phyloP scores from a whole-genome alignment of 2,329 filamentous ascomycete genomes.

The Escovopsis sp. region DNA sequence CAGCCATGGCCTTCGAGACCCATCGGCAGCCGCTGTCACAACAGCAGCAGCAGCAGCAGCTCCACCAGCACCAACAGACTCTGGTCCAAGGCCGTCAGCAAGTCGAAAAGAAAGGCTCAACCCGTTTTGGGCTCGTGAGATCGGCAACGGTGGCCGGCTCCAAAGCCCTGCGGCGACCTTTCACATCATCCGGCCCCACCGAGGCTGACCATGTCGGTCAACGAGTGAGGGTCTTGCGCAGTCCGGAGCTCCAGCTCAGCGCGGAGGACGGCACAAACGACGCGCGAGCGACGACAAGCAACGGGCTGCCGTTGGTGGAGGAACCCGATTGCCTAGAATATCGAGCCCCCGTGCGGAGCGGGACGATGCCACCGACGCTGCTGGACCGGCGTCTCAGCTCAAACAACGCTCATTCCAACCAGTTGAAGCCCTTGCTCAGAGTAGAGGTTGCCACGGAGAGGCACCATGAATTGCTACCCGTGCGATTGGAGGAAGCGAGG shows the following conservation, averaged over 20 bases:
- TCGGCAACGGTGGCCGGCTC: neutral
- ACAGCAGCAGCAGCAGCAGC: neutral
- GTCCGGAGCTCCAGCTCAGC: neutral
- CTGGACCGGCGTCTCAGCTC: neutral
- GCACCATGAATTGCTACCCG: constrained; percentile 8
- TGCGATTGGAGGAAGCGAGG: constrained; percentile 11
- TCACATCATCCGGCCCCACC: neutral
- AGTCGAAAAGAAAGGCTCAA: neutral
- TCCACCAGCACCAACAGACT: no score
- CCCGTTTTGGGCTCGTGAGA: neutral
- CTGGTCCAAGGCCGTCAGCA: neutral
- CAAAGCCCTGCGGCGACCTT: neutral
- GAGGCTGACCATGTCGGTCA: neutral
- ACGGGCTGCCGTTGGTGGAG: neutral
- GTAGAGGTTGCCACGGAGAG: constrained; percentile 31
- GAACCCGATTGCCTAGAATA: neutral
- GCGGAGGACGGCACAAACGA: neutral
- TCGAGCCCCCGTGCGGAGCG: neutral
- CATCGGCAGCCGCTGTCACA: no score
- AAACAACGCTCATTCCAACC: neutral
- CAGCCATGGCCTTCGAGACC: neutral
- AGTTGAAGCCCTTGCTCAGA: neutral
- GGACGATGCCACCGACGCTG: neutral
- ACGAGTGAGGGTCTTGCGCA: neutral
- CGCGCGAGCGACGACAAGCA: neutral